Evolutionary conservation across 139 green algal genomes (phyloP).

Genomic region (Chlamydomonas sp.): DNA sequence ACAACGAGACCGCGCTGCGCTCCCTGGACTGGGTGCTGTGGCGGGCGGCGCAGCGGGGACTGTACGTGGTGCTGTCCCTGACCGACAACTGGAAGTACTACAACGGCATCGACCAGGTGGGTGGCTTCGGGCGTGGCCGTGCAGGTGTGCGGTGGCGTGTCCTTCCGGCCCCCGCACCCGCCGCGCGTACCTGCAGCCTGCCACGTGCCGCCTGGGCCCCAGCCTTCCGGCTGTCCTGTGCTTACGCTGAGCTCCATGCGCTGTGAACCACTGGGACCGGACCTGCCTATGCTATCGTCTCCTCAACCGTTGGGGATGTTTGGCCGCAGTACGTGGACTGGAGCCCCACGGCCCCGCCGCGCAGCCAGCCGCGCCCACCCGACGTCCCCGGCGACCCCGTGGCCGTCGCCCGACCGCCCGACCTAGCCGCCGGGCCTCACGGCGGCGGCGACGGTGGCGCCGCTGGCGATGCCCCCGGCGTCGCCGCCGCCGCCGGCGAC

Average conservation of each 20-base stretch:
- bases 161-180: not conserved
- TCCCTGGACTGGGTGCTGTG: slow-evolving; percentile 79
- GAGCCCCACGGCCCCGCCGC: slow-evolving; percentile 47
- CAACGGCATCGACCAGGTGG: slow-evolving; percentile 60
- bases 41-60: slow-evolving; percentile 52
- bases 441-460: no score
- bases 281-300: no score
- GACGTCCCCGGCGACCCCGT: slow-evolving; percentile 42
- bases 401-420: not conserved
- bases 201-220: no score
- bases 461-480: not conserved
- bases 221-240: no score
- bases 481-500: not conserved
- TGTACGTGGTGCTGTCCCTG: slow-evolving; percentile 75
- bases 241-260: no score
- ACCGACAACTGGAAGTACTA: slow-evolving; percentile 84
- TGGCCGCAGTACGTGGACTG: slow-evolving; percentile 76
- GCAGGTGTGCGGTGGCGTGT: not conserved
- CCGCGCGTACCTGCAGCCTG: no score
- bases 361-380: slow-evolving; percentile 1
- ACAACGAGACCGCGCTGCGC: slow-evolving; percentile 69
- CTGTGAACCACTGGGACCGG: no score
- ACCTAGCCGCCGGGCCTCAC: not conserved
- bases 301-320: not conserved
- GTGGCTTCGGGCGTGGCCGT: no score